Base-by-base conservation (phyloP, 305 asterid species). In the Solanum hybrid region DNA sequence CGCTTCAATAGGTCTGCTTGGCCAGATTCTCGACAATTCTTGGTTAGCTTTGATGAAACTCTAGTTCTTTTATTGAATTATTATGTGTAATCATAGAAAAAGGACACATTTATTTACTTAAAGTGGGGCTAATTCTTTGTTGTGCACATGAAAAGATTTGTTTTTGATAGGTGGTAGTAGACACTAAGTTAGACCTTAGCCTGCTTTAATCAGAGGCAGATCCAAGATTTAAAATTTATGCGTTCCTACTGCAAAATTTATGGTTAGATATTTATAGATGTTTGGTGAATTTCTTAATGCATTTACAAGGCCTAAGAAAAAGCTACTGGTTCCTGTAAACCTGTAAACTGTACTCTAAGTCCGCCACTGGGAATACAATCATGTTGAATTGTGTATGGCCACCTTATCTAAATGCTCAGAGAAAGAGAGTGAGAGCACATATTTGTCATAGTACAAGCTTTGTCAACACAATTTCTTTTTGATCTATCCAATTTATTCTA, bases 11-110 rank as follows among this genome's bases (percentile, higher is more conserved):
- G 91, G 87, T 94, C 95, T 89, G 98, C 99, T 91, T 97, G 99
- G 99, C 98, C 98, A 19, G 99, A 97, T 94, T 91, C 97, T 91
- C 95, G 97, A 71, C 98, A 97, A 88, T 97, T 97, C 90, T 89
- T 93, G 76, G 98, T 96, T 82, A 89, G 94, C 90, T 7, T 56
- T 85, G 4, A 73, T 87, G 51, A 29, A 40, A 26, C 84, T 29
- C n/a, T 40, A 17, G n/a, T 71, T 34, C 84, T 72, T 85, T 80
- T 86, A 1, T 85, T 85, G 12, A 56, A 85, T 85, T 85, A 31
- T 51, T 84, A 31, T 31, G 42, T 51, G 29, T 82, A 82, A 29
- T 2, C 72, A 42, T 42, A 27, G 72, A 29, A 36, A 78, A 17
- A 5, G 19, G 71, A 40, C 11, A n/a, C 66, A 80, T 80, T 38